Percentiles rank a stretch among this genome's conserved stretches.
Evolutionary conservation across 306 rosid species (phyloP).

Genomic region (Rosa persica): DNA sequence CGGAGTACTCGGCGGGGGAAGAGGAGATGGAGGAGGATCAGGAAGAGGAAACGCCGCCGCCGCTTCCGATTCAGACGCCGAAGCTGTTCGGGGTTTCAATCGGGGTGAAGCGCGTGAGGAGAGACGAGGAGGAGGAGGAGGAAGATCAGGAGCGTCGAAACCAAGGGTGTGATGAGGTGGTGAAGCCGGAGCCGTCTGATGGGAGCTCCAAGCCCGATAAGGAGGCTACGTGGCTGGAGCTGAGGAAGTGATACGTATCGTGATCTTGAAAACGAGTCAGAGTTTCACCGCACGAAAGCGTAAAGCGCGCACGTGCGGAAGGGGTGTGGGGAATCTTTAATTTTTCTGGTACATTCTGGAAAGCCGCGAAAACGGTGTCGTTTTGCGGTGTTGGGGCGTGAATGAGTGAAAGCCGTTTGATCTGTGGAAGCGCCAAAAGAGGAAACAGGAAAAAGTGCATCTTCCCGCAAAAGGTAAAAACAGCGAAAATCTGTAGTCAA

Average conservation of each 20-base stretch:
- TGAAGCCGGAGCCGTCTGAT: conserved; percentile 64
- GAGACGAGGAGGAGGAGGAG: conserved; percentile 43
- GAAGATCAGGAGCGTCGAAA: conserved; percentile 34
- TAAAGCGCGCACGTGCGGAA: neutral
- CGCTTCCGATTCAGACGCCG: conserved; percentile 31
- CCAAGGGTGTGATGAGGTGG: conserved; percentile 31
- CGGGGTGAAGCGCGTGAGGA: conserved; percentile 66
- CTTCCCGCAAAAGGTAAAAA: neutral
- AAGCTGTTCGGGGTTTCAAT: conserved; percentile 83
- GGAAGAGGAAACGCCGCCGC: conserved; percentile 9
- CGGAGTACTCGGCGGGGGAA: conserved; percentile 1
- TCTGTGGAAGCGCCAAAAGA: neutral
- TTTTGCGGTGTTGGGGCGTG: neutral
- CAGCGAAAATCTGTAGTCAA: neutral
- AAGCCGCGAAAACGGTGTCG: neutral
- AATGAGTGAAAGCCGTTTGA: neutral
- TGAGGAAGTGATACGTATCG: conserved; percentile 34
- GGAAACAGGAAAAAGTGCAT: neutral
- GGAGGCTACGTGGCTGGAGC: conserved; percentile 59
- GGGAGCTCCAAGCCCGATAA: conserved; percentile 45
- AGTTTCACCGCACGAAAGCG: neutral
- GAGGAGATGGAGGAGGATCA: conserved; percentile 2
- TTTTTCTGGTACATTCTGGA: conserved; percentile 14
- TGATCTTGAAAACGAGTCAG: neutral
- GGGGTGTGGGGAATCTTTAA: neutral